Conservation (phyloP, 805 yeast genomes). For the Kockiozyma suomiensis region DNA sequence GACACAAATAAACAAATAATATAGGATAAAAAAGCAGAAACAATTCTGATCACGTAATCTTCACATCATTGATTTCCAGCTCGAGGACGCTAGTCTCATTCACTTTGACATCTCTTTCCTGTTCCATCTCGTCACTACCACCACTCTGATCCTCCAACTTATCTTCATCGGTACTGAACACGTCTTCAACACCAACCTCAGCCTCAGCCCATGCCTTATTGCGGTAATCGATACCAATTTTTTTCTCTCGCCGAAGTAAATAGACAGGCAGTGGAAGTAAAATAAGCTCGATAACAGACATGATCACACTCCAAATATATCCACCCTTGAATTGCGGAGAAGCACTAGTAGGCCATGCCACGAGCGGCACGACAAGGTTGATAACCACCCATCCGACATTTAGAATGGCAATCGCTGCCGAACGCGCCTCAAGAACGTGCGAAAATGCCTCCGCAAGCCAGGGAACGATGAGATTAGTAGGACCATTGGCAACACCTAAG, state of each 20-base stretch:
- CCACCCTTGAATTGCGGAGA: conserved; percentile 24
- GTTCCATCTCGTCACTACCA: background rate
- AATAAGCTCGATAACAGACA: conserved; percentile 10
- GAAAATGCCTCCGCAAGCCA: conserved; percentile 30
- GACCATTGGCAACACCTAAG: conserved; percentile 32
- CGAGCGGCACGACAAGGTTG: conserved; percentile 28
- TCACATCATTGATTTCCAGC: no score
- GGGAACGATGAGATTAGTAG: conserved; percentile 28
- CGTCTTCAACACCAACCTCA: background rate
- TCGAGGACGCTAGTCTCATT: no score
- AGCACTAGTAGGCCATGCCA: conserved; percentile 24
- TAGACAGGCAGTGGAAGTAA: conserved; percentile 11
- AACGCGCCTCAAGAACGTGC: conserved; percentile 30
- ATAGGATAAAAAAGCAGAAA: no score
- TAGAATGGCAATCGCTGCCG: conserved; percentile 22
- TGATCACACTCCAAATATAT: conserved; percentile 16
- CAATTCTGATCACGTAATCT: no score
- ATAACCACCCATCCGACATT: conserved; percentile 32
- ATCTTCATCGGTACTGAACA: background rate
- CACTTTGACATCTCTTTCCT: background rate
- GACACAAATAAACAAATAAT: no score
- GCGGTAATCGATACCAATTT: conserved; percentile 12
- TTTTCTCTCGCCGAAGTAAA: conserved; percentile 7
- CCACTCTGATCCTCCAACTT: background rate
- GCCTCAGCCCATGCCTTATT: background rate